Conservation (phyloP, 1,284 basidiomycete species). For the Apiotrichum akiyoshidainum region DNA sequence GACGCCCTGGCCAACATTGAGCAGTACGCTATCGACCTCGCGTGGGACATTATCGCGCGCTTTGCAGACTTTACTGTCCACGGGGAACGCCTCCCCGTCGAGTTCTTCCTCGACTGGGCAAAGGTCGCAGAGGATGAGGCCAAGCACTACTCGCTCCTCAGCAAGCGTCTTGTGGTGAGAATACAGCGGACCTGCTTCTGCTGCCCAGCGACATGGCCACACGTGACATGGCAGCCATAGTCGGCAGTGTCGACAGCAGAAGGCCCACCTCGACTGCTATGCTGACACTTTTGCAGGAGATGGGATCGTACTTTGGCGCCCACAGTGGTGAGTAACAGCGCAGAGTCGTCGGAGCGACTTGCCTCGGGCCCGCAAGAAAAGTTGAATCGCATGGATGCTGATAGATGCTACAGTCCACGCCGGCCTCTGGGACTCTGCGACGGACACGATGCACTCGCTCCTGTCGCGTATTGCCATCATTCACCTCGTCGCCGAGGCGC, state of each 20-base stretch:
- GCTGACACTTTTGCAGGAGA: constrained; percentile 49
- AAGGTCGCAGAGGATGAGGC: constrained; percentile 82
- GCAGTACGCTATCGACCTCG: constrained; percentile 83
- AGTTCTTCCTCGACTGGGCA: constrained; percentile 71
- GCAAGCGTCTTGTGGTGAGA: constrained; percentile 55
- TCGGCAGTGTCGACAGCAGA: not conserved
- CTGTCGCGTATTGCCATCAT: constrained; percentile 78
- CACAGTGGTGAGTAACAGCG: constrained; percentile 28
- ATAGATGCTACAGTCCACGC: constrained; percentile 60
- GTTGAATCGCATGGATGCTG: too few relatives aligned
- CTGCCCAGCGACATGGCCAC: too few relatives aligned
- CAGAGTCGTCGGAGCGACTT: not conserved
- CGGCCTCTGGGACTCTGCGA: constrained; percentile 76
- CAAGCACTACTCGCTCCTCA: constrained; percentile 59
- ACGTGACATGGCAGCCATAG: too few relatives aligned
- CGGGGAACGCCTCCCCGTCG: constrained; percentile 60
- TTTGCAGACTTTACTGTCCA: constrained; percentile 56
- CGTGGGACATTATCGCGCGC: constrained; percentile 82
- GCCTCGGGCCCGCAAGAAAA: too few relatives aligned
- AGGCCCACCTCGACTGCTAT: not conserved
- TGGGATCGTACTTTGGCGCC: constrained; percentile 70
- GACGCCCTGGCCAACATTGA: constrained; percentile 80
- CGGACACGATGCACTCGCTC: constrained; percentile 67
- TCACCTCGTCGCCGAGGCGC: constrained; percentile 83
- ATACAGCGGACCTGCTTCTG: constrained; percentile 36